Base-by-base conservation (phyloP, 805 yeast genomes). In the Candida coquimbonensis region DNA sequence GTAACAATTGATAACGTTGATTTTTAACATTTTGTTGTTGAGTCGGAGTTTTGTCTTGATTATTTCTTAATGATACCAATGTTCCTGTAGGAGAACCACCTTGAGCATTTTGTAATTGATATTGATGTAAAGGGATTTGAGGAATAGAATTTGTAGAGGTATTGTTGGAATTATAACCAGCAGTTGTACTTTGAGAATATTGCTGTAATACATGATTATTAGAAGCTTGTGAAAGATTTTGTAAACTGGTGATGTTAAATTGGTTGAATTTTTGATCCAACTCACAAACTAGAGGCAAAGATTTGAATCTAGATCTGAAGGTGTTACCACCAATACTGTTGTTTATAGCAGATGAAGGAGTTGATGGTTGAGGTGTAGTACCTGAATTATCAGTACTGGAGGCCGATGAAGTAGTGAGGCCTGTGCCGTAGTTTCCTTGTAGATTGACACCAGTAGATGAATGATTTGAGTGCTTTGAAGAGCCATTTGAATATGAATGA, bases 231-330 rank as follows among this genome's bases (percentile, higher is more conserved):
- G 60, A 51, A 16, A 56, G 50, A 39, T 48, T 53, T 39, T 56
- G 62, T 5, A 55, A 41, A 39, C 36, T 49, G 41, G 41, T 53
- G 40, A 56, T 57, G 49, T 54, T 57, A 43, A 56, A 45, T 43
- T 59, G 61, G 40, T 49, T 53, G 49, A 60, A 55, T 42, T 60
- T 51, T 27, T 58, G 51, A 43, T 60, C 67, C 21, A 66, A 54
- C 45, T 68, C 72, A 41, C 59, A 59, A 25, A 64, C 66, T 47
- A 62, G 45, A 2, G 72, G 69, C 27, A 66, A 47, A 1, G 64
- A 61, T 40, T 60, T 56, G 49, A 59, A 52, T 39, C 64, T 55
- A 1, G 61, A 53, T 49, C 63, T 59, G 51, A 51, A 54, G 3
- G 60, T 51, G 50, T 54, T 53, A 14, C 60, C 57, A n/a, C 56